Evolutionary conservation across 208 protist species (phyloP), one percentile per base, ranked within the genome.

Genomic region (Endotrypanum monterogeii): DNA sequence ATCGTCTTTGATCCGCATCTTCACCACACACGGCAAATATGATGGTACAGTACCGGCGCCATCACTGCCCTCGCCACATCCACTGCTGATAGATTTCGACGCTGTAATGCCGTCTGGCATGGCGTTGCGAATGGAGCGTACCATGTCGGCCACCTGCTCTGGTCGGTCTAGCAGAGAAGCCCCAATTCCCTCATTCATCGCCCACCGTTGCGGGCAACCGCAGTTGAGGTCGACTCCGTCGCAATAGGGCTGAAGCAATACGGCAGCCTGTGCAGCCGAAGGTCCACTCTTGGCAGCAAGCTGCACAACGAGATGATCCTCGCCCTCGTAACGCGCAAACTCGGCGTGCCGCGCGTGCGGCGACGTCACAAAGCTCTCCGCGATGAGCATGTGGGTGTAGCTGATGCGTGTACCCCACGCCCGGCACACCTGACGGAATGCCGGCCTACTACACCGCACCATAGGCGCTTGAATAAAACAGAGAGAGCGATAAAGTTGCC

Each of bases 381-480:
- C 89, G 39, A 97, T 79, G 61, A 98, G 90, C 95, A 98, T 98
- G 76, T 97, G 95, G 41, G 93, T 95, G 86, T 97, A 98, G 76
- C 78, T 92, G 25, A 98, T 52, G 61, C 89, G 79, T 5, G 85
- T 91, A 20, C 90, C 91, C 83, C 91, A 97, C 54, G 84, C 54
- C 1, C 89, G 84, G 50, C 86, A 91, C 6, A 97, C 83, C 52
- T 88, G 81, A 23, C 95, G 91, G 50, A 96, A 97, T 32, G 95
- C 82, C 6, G 92, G 90, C 8, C 89, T 87, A 69, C 89, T 97
- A 81, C 91, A 97, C 25, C 95, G 91, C n/a, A 98, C 95, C 95
- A 98, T 98, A n/a, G 95, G 95, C 5, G 93, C 95, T 61, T 94
- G 88, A 12, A 98, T 96, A 41, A 89, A 46, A 44, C 91, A 76